Percentiles rank a stretch among this genome's conserved stretches.
These are phyloP conservation scores for Leptomonas pyrrhocoris DNA, from an alignment of 208 protist genomes.

Conservation along the genomic window DNA sequence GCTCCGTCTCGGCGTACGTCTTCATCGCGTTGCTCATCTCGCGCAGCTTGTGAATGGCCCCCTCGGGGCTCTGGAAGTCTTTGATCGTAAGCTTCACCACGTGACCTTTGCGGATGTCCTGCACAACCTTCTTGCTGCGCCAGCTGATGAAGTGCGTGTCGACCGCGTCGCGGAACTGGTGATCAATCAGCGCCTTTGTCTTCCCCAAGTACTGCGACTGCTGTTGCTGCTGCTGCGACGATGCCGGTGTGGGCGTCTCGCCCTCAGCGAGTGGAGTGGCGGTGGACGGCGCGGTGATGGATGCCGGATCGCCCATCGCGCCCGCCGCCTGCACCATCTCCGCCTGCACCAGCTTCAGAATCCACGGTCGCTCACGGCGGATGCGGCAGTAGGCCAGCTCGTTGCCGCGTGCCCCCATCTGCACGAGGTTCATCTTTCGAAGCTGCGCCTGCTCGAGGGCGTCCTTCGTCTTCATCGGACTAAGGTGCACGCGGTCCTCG, in stretches of 20 bases:
- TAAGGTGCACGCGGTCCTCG: conserved; percentile 68
- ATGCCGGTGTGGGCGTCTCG: conserved; percentile 1
- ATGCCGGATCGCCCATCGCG: conserved; percentile 14
- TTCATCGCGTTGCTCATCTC: conserved; percentile 88
- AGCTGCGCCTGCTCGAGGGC: conserved; percentile 72
- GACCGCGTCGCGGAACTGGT: conserved; percentile 85
- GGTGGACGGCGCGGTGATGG: background rate
- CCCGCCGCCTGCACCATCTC: conserved; percentile 60
- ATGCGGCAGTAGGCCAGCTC: conserved; percentile 86
- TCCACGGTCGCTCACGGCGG: conserved; percentile 63
- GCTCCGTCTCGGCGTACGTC: conserved; percentile 55
- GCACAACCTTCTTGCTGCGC: conserved; percentile 86
- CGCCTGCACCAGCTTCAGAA: conserved; percentile 58
- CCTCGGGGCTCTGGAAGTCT: conserved; percentile 78
- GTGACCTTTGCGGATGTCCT: conserved; percentile 77
- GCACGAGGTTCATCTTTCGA: conserved; percentile 77
- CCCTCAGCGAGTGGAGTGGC: conserved; percentile 4
- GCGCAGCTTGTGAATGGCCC: conserved; percentile 71
- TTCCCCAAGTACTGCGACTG: conserved; percentile 23
- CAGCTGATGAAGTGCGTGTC: conserved; percentile 90
- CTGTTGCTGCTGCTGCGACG: background rate
- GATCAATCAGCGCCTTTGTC: conserved; percentile 61
- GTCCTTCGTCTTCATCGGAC: conserved; percentile 65
- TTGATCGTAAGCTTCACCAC: conserved; percentile 81
- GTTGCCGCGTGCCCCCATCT: conserved; percentile 70